Evolutionary conservation across 345 rosid genomes (phyloP).

Genomic region (Angophora floribunda): DNA sequence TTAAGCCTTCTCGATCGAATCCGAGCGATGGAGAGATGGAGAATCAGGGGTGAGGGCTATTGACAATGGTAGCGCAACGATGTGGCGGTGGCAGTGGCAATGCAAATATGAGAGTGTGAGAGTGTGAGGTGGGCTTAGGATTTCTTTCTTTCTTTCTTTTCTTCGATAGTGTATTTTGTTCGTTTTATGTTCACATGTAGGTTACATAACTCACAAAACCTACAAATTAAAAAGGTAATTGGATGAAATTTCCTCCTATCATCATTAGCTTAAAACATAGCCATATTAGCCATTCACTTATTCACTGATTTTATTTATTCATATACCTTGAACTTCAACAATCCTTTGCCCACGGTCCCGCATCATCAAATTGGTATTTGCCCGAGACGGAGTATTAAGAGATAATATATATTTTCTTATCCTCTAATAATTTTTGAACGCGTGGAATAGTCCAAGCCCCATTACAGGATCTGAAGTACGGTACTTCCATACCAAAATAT

Average conservation of each 20-base stretch:
- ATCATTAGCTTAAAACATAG: neutral
- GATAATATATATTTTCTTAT: neutral
- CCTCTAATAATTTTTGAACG: neutral
- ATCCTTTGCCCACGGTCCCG: neutral
- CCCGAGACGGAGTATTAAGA: neutral
- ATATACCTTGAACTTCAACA: neutral
- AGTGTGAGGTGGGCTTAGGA: neutral
- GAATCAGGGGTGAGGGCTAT: neutral
- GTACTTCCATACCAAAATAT: neutral
- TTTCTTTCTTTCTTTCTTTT: neutral
- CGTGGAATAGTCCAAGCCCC: neutral
- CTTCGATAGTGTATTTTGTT: neutral
- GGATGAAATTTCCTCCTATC: neutral
- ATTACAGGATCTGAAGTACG: neutral
- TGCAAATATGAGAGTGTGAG: neutral
- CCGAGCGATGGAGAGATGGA: too few relatives aligned
- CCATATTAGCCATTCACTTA: neutral
- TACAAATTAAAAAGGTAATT: neutral
- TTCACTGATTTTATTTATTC: neutral
- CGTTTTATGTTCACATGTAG: neutral
- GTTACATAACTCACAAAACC: neutral
- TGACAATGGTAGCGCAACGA: neutral
- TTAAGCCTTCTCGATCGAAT: neutral
- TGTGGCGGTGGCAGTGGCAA: neutral
- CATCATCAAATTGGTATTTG: neutral